These are phyloP conservation scores for Termitomyces sp. DNA, from an alignment of 768 basidiomycete species.

Conservation along the genomic window DNA sequence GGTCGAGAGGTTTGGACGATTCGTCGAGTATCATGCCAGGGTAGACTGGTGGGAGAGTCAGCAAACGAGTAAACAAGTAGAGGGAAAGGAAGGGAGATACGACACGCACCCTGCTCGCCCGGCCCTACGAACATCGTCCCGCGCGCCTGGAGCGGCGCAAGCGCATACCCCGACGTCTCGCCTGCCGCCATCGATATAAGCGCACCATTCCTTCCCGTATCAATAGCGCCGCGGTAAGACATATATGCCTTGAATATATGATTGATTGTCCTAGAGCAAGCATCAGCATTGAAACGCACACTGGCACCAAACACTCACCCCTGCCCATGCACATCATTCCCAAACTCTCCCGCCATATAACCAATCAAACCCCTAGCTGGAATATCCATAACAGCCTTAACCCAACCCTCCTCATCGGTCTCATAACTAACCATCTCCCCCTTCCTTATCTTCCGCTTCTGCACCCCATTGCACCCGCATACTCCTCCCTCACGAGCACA, in stretches of 20 bases:
- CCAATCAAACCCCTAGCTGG: constrained; percentile 48
- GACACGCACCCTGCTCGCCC: too few relatives aligned
- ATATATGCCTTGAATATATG: constrained; percentile 53
- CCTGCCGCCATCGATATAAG: constrained; percentile 49
- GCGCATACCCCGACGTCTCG: too few relatives aligned
- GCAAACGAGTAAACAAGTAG: not conserved
- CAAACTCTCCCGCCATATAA: constrained; percentile 51
- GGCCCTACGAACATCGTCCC: too few relatives aligned
- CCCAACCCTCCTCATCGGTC: constrained; percentile 43
- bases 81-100: constrained; percentile 10
- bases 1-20: constrained; percentile 40
- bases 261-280: constrained; percentile 35
- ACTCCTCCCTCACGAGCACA: too few relatives aligned
- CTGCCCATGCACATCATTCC: constrained; percentile 49
- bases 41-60: constrained; percentile 32
- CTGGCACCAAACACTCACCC: constrained; percentile 26
- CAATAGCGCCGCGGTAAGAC: constrained; percentile 38
- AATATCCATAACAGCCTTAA: constrained; percentile 45
- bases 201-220: constrained; percentile 46
- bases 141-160: too few relatives aligned
- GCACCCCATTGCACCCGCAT: constrained; percentile 44
- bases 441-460: constrained; percentile 49
- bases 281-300: too few relatives aligned
- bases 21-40: constrained; percentile 52
- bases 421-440: constrained; percentile 47